A percentile compares a stretch with the other conserved stretches of the same genome.
Evolutionary conservation across 2,329 filamentous ascomycete genomes (phyloP).

Genomic region (Arthroderma sp.): DNA sequence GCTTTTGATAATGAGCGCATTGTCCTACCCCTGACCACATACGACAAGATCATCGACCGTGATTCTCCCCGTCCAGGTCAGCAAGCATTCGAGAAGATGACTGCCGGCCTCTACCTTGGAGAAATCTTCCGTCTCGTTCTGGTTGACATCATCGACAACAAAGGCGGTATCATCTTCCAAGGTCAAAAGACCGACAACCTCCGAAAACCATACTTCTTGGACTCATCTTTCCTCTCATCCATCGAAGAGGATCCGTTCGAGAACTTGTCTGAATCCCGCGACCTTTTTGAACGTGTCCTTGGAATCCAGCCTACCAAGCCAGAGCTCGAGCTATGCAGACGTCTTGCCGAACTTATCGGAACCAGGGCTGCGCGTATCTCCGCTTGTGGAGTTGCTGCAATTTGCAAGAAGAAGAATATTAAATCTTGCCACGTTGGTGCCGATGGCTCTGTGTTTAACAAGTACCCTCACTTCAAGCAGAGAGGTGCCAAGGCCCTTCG

Average conservation of each 20-base stretch:
- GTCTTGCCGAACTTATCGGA: constrained; percentile 84
- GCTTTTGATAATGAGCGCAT: constrained; percentile 91
- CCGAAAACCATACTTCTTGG: constrained; percentile 75
- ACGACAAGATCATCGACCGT: constrained; percentile 78
- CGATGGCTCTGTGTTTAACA: constrained; percentile 96
- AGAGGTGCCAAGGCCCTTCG: constrained; percentile 78
- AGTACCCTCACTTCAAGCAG: constrained; percentile 96
- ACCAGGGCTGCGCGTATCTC: constrained; percentile 88
- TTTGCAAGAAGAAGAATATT: constrained; percentile 92
- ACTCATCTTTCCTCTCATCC: constrained; percentile 82
- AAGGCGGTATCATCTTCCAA: constrained; percentile 64
- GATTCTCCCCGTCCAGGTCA: constrained; percentile 86
- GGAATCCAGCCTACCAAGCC: constrained; percentile 56
- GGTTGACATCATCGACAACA: constrained; percentile 71
- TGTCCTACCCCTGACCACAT: constrained; percentile 72
- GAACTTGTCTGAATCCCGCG: constrained; percentile 79
- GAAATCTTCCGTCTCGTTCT: constrained; percentile 87
- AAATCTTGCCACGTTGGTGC: constrained; percentile 84
- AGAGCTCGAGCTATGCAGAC: constrained; percentile 80
- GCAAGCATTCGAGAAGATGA: constrained; percentile 97
- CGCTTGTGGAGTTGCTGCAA: constrained; percentile 87
- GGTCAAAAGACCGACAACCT: constrained; percentile 69
- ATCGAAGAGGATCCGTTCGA: constrained; percentile 95
- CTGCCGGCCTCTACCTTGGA: constrained; percentile 84
- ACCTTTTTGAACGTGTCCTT: constrained; percentile 68